Conservation (phyloP, 305 asterid species). For the Fraxinus platypoda region DNA sequence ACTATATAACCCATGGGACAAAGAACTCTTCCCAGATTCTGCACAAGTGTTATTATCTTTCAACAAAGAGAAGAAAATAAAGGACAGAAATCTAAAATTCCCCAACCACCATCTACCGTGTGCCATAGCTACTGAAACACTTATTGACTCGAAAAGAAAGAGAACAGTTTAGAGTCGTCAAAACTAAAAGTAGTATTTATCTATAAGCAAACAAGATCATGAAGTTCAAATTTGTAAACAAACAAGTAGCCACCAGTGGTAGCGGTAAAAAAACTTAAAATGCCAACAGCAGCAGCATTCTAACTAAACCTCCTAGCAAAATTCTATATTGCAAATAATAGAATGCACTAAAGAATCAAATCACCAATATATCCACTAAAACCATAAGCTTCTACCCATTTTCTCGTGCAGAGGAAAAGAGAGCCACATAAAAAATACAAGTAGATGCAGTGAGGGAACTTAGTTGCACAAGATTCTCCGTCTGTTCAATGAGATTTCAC, state of each 20-base stretch:
- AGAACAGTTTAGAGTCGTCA: background rate
- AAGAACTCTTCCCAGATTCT: constrained; percentile 4
- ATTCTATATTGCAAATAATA: background rate
- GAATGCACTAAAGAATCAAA: background rate
- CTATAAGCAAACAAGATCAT: background rate
- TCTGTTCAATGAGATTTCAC: constrained; percentile 10
- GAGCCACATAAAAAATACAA: background rate
- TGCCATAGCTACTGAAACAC: constrained; percentile 1
- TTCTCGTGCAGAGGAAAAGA: background rate
- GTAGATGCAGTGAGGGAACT: constrained; percentile 1
- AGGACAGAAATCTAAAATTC: constrained; percentile 10
- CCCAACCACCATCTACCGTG: constrained; percentile 3
- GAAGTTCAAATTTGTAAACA: background rate
- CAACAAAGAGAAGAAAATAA: background rate
- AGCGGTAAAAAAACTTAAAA: background rate
- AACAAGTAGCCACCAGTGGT: background rate
- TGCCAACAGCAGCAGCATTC: background rate
- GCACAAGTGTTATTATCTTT: background rate
- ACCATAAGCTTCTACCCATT: background rate
- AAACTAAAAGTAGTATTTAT: background rate
- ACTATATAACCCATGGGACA: background rate
- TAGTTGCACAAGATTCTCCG: constrained; percentile 8
- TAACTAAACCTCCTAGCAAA: background rate
- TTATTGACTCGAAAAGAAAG: background rate
- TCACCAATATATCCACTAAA: background rate